These are phyloP conservation scores for Diospyros kaki DNA, from an alignment of 148 eudicot species.

Conservation along the genomic window DNA sequence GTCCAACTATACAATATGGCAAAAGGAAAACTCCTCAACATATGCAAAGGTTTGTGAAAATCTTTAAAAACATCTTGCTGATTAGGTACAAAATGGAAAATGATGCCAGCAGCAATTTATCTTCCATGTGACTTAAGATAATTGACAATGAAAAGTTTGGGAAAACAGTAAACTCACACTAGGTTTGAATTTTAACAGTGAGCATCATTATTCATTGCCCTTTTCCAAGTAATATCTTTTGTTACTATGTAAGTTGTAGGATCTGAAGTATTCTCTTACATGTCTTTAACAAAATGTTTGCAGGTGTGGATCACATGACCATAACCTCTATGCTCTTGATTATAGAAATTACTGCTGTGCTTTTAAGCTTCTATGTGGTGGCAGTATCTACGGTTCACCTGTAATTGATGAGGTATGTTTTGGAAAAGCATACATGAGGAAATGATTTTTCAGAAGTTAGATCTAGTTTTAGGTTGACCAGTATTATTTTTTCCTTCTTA, in stretches of 20 bases:
- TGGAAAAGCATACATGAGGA: background rate
- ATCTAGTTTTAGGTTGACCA: conserved; percentile 3
- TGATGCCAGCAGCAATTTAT: background rate
- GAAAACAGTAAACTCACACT: background rate
- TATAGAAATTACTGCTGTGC: conserved; percentile 57
- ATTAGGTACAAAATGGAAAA: background rate
- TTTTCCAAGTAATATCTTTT: background rate
- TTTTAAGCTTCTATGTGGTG: conserved; percentile 65
- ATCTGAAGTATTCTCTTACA: conserved; percentile 3
- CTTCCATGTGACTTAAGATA: background rate
- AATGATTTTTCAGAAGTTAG: background rate
- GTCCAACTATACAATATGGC: background rate
- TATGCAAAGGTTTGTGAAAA: too few relatives aligned
- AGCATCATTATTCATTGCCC: background rate
- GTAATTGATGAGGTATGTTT: conserved; percentile 56
- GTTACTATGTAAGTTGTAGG: background rate
- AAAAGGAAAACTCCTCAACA: too few relatives aligned
- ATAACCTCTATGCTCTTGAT: conserved; percentile 75
- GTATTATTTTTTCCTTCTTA: background rate
- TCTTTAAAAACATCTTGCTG: too few relatives aligned
- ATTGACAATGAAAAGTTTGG: background rate
- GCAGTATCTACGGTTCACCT: conserved; percentile 84
- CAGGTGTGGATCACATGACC: conserved; percentile 96
- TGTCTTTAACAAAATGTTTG: conserved; percentile 7
- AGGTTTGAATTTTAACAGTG: background rate